Conservation (phyloP, 108 stramenopile genomes). For the Nitzschia sp. region DNA sequence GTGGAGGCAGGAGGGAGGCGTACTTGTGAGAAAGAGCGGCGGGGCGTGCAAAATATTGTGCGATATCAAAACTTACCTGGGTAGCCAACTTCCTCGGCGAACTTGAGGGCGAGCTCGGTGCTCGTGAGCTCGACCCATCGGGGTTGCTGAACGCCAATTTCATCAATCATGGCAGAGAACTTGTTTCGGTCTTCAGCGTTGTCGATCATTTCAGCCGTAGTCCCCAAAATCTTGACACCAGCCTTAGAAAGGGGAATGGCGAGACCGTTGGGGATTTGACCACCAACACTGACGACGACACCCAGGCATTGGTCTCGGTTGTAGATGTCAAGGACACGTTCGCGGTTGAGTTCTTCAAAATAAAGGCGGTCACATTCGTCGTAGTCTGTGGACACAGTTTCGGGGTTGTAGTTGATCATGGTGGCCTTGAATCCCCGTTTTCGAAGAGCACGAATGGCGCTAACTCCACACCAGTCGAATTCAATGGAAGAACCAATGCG, state of each 20-base stretch:
- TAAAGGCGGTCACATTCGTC: slow-evolving; percentile 99
- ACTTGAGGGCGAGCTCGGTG: slow-evolving; percentile 80
- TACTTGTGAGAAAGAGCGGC: background rate
- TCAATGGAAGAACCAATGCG: slow-evolving; percentile 98
- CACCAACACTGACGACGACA: slow-evolving; percentile 92
- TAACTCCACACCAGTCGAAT: slow-evolving; percentile 99
- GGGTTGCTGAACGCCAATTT: slow-evolving; percentile 95
- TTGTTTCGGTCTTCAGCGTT: slow-evolving; percentile 97
- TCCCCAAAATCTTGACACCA: slow-evolving; percentile 95
- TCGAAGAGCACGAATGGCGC: slow-evolving; percentile 92
- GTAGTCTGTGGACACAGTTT: slow-evolving; percentile 99
- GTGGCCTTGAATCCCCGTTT: slow-evolving; percentile 86
- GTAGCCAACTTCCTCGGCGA: slow-evolving; percentile 91
- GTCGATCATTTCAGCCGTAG: slow-evolving; percentile 94
- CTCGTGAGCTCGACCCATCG: slow-evolving; percentile 93
- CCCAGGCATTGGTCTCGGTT: slow-evolving; percentile 85
- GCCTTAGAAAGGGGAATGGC: slow-evolving; percentile 89
- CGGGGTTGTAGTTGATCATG: slow-evolving; percentile 99
- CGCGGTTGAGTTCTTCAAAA: slow-evolving; percentile 95
- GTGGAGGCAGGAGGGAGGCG: slow-evolving; percentile 23
- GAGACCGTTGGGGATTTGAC: slow-evolving; percentile 96
- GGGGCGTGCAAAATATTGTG: too few relatives aligned
- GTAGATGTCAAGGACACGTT: slow-evolving; percentile 97
- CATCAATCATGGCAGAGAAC: slow-evolving; percentile 97
- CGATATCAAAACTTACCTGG: slow-evolving; percentile 38